Conservation (phyloP, 768 basidiomycete species). For the Suillus bovinus region DNA sequence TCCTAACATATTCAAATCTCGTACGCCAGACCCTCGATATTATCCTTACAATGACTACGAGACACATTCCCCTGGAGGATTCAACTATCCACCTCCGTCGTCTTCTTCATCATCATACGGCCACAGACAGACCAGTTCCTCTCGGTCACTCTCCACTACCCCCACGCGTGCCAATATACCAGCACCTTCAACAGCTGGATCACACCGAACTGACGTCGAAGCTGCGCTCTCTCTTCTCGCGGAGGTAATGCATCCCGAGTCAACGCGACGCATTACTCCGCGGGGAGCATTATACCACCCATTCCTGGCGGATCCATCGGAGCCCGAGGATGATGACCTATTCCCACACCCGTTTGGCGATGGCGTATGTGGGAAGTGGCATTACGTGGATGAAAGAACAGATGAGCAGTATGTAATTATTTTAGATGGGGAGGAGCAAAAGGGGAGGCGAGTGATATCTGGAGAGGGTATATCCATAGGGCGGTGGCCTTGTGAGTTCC, state of each 20-base stretch:
- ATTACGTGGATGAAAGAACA: slow-evolving; percentile 60
- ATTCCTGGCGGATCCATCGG: slow-evolving; percentile 60
- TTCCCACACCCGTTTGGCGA: slow-evolving; percentile 69
- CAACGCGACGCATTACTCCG: slow-evolving; percentile 76
- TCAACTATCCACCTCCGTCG: slow-evolving; percentile 29
- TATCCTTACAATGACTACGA: slow-evolving; percentile 48
- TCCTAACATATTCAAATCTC: slow-evolving; percentile 60
- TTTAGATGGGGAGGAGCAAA: slow-evolving; percentile 34
- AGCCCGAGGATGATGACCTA: slow-evolving; percentile 58
- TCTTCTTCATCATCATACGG: slow-evolving; percentile 33
- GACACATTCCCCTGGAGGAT: slow-evolving; percentile 25
- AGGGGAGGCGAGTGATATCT: slow-evolving; percentile 31
- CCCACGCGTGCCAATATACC: slow-evolving; percentile 18
- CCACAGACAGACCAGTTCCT: slow-evolving; percentile 19
- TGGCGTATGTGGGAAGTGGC: slow-evolving; percentile 64
- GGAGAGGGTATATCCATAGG: slow-evolving; percentile 61
- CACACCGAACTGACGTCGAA: slow-evolving; percentile 57
- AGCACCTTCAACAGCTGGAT: slow-evolving; percentile 31
- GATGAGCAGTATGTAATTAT: slow-evolving; percentile 56
- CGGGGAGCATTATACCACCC: slow-evolving; percentile 73
- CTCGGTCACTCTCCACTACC: slow-evolving; percentile 23
- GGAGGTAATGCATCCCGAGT: slow-evolving; percentile 72
- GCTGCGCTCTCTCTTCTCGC: slow-evolving; percentile 76
- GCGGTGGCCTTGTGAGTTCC: slow-evolving; percentile 61
- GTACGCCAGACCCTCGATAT: slow-evolving; percentile 48